These are phyloP conservation scores for Aspergillus hortae DNA, from an alignment of 2,329 filamentous ascomycete species.

Conservation along the genomic window DNA sequence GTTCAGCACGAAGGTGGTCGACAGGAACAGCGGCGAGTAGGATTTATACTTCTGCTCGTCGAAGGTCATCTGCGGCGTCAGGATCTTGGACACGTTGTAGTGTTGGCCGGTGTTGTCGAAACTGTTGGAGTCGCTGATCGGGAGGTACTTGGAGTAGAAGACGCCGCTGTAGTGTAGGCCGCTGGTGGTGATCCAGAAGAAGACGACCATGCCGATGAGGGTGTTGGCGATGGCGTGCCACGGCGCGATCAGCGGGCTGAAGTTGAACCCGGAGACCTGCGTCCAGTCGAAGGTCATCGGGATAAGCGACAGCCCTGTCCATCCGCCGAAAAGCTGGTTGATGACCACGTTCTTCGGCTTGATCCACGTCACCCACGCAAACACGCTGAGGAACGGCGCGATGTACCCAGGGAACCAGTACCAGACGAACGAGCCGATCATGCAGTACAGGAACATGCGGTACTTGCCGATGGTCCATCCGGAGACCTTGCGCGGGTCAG, in stretches of 20 bases:
- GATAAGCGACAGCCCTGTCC: constrained; percentile 63
- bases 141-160: constrained; percentile 63
- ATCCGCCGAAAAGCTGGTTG: constrained; percentile 71
- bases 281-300: constrained; percentile 77
- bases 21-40: constrained; percentile 61
- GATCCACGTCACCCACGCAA: constrained; percentile 70
- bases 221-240: constrained; percentile 75
- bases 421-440: constrained; percentile 58
- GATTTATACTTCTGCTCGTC: constrained; percentile 61
- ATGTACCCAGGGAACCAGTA: constrained; percentile 69
- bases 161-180: constrained; percentile 62
- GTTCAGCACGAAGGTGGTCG: constrained; percentile 66
- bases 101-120: constrained; percentile 66
- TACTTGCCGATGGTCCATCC: constrained; percentile 67
- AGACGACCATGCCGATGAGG: constrained; percentile 62
- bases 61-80: constrained; percentile 60
- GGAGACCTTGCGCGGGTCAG: constrained; percentile 54
- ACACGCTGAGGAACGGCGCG: constrained; percentile 65
- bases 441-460: constrained; percentile 60
- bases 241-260: constrained; percentile 66
- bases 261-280: constrained; percentile 65
- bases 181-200: constrained; percentile 60
- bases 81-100: constrained; percentile 64
- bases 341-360: constrained; percentile 64
- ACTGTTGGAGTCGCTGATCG: constrained; percentile 66